Percentiles rank a stretch among this genome's conserved stretches.
Conservation (phyloP, 192 early-diverging fungal species). For the Gonapodya sp. region DNA sequence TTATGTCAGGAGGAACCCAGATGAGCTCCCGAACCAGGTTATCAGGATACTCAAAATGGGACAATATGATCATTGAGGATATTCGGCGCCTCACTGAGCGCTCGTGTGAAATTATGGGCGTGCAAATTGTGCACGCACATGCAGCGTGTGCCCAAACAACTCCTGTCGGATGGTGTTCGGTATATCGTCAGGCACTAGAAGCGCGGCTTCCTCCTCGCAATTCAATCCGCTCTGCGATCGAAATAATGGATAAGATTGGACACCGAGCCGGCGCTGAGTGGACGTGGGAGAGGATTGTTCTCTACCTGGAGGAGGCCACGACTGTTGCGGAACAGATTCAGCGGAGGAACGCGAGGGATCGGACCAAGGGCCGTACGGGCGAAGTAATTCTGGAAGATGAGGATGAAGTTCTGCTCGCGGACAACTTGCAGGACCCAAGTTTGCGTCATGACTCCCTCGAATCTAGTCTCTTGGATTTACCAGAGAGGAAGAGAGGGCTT, state of each 20-base stretch:
- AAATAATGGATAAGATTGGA: not conserved
- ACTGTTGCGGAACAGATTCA: not conserved
- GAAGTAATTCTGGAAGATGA: not conserved
- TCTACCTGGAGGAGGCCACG: not conserved
- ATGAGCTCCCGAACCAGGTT: not conserved
- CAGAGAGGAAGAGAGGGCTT: not conserved
- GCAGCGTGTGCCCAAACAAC: not conserved
- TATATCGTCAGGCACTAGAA: not conserved
- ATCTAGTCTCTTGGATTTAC: not conserved
- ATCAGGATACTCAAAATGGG: not conserved
- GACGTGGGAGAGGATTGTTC: not conserved
- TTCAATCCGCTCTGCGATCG: not conserved
- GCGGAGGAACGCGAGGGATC: not conserved
- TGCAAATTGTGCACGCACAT: not conserved
- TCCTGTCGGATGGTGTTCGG: not conserved
- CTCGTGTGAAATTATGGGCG: not conserved
- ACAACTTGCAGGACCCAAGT: not conserved
- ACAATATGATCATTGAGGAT: not conserved
- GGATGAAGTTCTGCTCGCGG: not conserved
- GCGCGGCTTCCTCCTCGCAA: not conserved
- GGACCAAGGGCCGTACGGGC: not conserved
- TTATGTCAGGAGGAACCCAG: not conserved
- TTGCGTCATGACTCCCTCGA: not conserved
- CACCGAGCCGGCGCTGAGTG: not conserved
- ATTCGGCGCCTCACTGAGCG: not conserved